Evolutionary conservation across 257 asterid genomes (phyloP), one percentile per base, ranked within the genome.

Genomic region (Capsicum baccatum): DNA sequence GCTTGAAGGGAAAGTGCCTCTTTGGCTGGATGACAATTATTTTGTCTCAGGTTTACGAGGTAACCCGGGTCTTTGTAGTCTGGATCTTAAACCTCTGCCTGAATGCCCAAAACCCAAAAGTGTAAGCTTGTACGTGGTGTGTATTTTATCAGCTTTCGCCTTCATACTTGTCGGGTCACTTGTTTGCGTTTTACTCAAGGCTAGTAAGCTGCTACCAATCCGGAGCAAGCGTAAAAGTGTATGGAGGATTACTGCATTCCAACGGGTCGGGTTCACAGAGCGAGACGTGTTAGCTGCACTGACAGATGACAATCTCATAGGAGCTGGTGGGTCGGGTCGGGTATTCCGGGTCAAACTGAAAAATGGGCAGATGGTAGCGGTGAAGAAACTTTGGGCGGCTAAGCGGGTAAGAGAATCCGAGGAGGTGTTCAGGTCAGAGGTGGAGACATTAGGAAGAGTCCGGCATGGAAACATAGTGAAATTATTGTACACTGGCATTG

Each of bases 361-460:
- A 83, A 89, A 35, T 11, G 99, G 97, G n/a, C 89, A 86, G 85
- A 81, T 79, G 2, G 92, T 95, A 21, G 99, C 99, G 0, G 97
- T 95, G n/a, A 95, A 95, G 89, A 88, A 93, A 88, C 92, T 95
- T 0, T 95, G 96, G 97, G 93, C 91, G 68, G 87, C 90, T 13
- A 91, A 87, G 52, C 87, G 86, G 17, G 82, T 86, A 5, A 87
- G 87, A 15, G 95, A 90, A 85, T 86, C 94, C 0, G 92, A 90
- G 83, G 91, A 84, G 19, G 87, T 83, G 44, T 90, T 94, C 83
- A 83, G 80, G 55, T 88, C 95, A 0, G 98, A 94, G 88, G 87
- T 94, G 56, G 94, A 91, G 59, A 91, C 82, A 0, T 69, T 94
- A 80, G 95, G 95, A 39, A 89, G 88, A 67, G 89, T 95, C 55